A percentile compares a stretch with the other conserved stretches of the same genome.
These are phyloP conservation scores for Cynanchum wilfordii DNA, from an alignment of 257 asterid species.

Conservation along the genomic window DNA sequence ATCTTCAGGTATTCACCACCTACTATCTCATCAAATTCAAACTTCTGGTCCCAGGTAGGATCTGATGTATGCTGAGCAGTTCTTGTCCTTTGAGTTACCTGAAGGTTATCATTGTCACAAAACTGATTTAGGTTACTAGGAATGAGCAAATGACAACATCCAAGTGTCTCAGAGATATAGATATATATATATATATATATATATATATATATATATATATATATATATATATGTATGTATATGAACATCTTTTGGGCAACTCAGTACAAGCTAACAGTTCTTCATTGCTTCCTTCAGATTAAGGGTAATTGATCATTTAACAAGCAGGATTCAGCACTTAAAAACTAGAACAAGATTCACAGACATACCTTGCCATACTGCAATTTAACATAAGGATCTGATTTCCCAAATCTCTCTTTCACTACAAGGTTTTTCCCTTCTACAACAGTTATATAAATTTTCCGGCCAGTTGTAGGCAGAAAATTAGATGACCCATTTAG, in stretches of 20 bases:
- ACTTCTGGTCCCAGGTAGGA: constrained; percentile 83
- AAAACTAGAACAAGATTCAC: constrained; percentile 8
- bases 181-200: too few relatives aligned
- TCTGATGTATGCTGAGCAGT: constrained; percentile 61
- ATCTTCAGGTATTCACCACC: constrained; percentile 83
- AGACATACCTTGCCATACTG: constrained; percentile 79
- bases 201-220: not conserved
- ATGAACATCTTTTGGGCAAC: not conserved
- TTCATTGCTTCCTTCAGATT: not conserved
- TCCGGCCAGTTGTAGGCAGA: constrained; percentile 70
- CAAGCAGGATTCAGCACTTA: not conserved
- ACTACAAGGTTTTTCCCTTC: constrained; percentile 73
- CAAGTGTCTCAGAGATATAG: not conserved
- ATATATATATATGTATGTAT: not conserved
- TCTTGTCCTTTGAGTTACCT: constrained; percentile 60
- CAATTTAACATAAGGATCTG: constrained; percentile 73
- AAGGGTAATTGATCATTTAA: not conserved
- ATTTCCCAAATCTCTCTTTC: constrained; percentile 74
- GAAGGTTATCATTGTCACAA: constrained; percentile 14
- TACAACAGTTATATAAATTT: constrained; percentile 55
- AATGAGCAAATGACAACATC: not conserved
- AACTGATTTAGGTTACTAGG: not conserved
- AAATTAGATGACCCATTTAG: constrained; percentile 42
- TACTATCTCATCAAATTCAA: constrained; percentile 85
- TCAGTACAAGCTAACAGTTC: not conserved